These are phyloP conservation scores for Dactylorhiza incarnata DNA, from an alignment of 106 monocot species.

Conservation along the genomic window DNA sequence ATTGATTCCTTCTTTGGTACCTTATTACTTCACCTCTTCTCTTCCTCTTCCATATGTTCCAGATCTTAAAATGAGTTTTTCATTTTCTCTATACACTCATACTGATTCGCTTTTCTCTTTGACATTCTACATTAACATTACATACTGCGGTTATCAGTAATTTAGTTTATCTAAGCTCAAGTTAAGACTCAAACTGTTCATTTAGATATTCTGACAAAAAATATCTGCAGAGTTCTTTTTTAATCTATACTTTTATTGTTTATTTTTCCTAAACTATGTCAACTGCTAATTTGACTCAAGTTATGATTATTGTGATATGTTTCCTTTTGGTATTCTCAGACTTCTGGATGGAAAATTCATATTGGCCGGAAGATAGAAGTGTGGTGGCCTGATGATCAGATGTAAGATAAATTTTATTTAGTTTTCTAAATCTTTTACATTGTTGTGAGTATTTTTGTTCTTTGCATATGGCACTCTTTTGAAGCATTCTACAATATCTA, in stretches of 20 bases:
- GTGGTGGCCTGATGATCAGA: constrained; percentile 11
- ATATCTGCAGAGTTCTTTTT: not conserved
- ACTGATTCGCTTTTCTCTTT: too few species aligned
- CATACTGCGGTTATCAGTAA: not conserved
- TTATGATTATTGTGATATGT: not conserved
- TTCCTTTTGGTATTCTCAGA: not conserved
- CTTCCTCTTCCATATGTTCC: too few species aligned
- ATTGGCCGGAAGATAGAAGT: constrained; percentile 4
- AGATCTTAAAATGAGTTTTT: too few species aligned
- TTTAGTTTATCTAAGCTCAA: not conserved
- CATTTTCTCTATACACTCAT: too few species aligned
- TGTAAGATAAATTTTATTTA: not conserved
- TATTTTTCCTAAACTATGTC: not conserved
- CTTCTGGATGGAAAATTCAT: not conserved
- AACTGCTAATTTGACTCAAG: not conserved
- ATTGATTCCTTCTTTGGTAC: too few species aligned
- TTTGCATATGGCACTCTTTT: not conserved
- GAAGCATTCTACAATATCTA: not conserved
- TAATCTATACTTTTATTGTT: not conserved
- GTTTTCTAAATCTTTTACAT: not conserved
- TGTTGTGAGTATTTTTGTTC: not conserved
- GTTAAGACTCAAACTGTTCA: not conserved
- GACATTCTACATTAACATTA: not conserved
- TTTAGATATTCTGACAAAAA: not conserved
- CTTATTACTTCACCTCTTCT: too few species aligned